Evolutionary conservation across 1,139 yeast genomes (phyloP).

Genomic region (Candida sp.): DNA sequence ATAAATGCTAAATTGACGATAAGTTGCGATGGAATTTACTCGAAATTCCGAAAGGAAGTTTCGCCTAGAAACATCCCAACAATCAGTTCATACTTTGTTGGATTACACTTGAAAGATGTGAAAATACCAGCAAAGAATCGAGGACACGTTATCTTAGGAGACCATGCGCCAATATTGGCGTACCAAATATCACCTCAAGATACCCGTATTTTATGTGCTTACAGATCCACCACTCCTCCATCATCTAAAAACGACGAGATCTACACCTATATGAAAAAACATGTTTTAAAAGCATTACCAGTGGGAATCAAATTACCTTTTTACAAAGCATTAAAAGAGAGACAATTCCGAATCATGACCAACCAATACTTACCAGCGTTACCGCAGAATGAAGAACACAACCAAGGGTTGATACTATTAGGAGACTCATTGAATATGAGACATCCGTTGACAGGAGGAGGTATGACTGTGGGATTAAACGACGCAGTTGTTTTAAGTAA

Average conservation of each 20-base stretch:
- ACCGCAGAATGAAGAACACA: constrained; percentile 48
- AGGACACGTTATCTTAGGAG: constrained; percentile 89
- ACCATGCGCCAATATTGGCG: constrained; percentile 82
- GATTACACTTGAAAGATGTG: constrained; percentile 72
- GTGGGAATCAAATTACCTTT: constrained; percentile 62
- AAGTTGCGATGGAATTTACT: constrained; percentile 92
- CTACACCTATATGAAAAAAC: constrained; percentile 52
- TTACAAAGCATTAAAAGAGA: constrained; percentile 33
- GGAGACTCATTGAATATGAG: constrained; percentile 98
- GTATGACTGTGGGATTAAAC: constrained; percentile 96
- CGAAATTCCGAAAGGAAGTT: constrained; percentile 82
- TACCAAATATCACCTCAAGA: constrained; percentile 84
- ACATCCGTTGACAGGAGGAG: constrained; percentile 98
- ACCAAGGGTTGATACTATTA: constrained; percentile 73
- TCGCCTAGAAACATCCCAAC: constrained; percentile 55
- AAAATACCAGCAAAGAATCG: constrained; percentile 66
- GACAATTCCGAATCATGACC: constrained; percentile 83
- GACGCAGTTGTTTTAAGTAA: constrained; percentile 73
- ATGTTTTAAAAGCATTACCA: constrained; percentile 74
- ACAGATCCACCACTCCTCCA: constrained; percentile 73
- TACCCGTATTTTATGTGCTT: constrained; percentile 88
- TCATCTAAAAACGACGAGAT: constrained; percentile 57
- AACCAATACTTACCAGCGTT: constrained; percentile 86
- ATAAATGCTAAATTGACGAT: constrained; percentile 65
- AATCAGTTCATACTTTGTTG: constrained; percentile 84